Base-by-base conservation (phyloP, 2,329 filamentous ascomycete species). In the Pseudogymnoascus sp. region DNA sequence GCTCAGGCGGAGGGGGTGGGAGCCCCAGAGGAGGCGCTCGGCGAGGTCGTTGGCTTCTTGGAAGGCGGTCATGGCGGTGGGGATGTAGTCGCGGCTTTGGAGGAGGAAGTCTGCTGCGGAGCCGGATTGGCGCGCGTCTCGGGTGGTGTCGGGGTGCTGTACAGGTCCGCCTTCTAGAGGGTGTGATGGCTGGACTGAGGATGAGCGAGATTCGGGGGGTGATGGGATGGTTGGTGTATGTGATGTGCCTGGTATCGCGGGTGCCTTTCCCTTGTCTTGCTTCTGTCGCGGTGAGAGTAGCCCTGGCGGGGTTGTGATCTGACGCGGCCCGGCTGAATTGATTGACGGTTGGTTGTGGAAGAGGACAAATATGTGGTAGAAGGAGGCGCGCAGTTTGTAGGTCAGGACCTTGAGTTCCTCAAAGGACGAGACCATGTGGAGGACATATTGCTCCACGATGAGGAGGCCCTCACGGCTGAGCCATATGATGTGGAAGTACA, bases 321-420 rank as follows among this genome's bases (percentile, higher is more conserved):
- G 67, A 42, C 69, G 68, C 68, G 71, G 65, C 62, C 42, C 6
- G 64, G 47, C 63, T 68, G 69, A 23, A 71, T 39, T 69, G 54
- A 96, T 84, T 0, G 88, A 82, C 0, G 93, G 93, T 62, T 91
- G 86, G 76, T 97, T 97, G 78, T 97, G 91, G 73, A 97, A 97
- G 11, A 97, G 83, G 62, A 96, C 95, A 74, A 96, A 96, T 68
- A 99, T 91, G 77, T 99, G 93, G 71, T 96, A 95, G 73, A 97
- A 96, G 18, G 91, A 96, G 14, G 95, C 95, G 65, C 91, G 87
- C 12, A 99, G 82, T 76, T 97, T 99, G 74, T 91, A 91, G 18
- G 90, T 88, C 67, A 99, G 82, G 51, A 97, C 93, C 72, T 92
- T 93, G 64, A 96, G 85, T 74, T 96, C 93, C 71, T 81, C 86